A percentile compares a stretch with the other conserved stretches of the same genome.
Conservation (phyloP, 805 yeast species). For the Maudiozyma serrabonitensis region DNA sequence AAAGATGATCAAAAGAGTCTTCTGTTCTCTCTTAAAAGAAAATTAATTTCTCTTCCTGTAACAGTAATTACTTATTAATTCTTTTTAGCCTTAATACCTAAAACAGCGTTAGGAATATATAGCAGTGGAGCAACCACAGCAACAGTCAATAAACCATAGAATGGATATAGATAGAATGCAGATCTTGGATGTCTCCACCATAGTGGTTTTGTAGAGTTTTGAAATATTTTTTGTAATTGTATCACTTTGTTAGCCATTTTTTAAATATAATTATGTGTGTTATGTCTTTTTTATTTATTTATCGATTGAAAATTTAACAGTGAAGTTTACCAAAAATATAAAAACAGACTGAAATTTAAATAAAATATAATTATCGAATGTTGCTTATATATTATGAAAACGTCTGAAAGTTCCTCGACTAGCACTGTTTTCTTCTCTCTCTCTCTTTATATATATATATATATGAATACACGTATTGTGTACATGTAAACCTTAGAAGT, state of each 20-base stretch:
- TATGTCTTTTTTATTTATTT: not conserved
- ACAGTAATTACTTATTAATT: not conserved
- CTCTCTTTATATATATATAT: not conserved
- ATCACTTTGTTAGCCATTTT: conserved; percentile 41
- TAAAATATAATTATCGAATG: no score
- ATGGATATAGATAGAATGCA: conserved; percentile 65
- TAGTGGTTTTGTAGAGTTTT: conserved; percentile 46
- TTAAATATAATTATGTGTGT: not conserved
- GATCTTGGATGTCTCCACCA: conserved; percentile 60
- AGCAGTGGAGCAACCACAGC: conserved; percentile 56
- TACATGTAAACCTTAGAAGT: no score
- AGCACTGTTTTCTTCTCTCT: not conserved
- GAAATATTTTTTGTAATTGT: conserved; percentile 51
- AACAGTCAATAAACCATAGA: conserved; percentile 62
- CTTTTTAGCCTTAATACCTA: conserved; percentile 48
- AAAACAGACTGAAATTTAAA: no score
- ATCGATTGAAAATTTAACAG: no score
- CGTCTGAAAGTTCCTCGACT: no score
- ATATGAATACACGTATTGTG: not conserved
- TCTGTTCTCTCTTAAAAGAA: no score
- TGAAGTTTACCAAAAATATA: no score
- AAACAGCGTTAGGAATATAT: conserved; percentile 63
- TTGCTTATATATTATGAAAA: no score
- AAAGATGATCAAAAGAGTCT: not conserved
- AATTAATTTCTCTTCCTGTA: no score